Percentiles rank a stretch among this genome's conserved stretches.
These are phyloP conservation scores for Scheffersomyces lignicola DNA, from an alignment of 1,139 yeast species.

Conservation along the genomic window DNA sequence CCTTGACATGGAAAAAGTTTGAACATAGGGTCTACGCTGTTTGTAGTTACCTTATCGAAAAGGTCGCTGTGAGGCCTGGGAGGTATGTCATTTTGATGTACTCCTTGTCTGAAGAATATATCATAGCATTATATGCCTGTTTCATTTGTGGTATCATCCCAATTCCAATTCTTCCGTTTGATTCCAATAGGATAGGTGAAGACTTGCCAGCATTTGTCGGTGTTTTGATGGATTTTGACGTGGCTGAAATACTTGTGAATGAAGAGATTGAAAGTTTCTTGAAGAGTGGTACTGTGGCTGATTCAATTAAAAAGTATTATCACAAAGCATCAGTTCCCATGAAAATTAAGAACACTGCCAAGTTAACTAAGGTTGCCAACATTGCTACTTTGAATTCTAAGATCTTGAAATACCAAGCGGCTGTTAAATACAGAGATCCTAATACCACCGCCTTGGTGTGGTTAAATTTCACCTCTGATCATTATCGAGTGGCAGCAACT, in stretches of 20 bases:
- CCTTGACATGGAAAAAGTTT: conserved; percentile 81
- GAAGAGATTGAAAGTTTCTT: conserved; percentile 70
- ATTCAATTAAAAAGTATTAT: conserved; percentile 58
- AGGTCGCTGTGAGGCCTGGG: conserved; percentile 59
- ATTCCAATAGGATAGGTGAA: conserved; percentile 66
- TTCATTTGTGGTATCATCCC: conserved; percentile 78
- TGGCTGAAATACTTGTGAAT: conserved; percentile 74
- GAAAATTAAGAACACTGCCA: conserved; percentile 65
- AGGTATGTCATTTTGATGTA: conserved; percentile 79
- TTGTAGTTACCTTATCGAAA: conserved; percentile 55
- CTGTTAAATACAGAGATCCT: conserved; percentile 41
- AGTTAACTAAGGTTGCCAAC: conserved; percentile 57
- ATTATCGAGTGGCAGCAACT: conserved; percentile 65
- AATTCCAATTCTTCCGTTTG: conserved; percentile 78
- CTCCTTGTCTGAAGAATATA: conserved; percentile 84
- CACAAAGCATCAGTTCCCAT: conserved; percentile 48
- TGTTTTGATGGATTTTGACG: conserved; percentile 67
- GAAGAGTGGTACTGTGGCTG: conserved; percentile 68
- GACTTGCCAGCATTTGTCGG: conserved; percentile 72
- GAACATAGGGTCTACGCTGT: conserved; percentile 76
- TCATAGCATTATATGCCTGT: conserved; percentile 84
- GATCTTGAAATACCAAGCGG: conserved; percentile 48
- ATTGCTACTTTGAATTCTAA: conserved; percentile 46
- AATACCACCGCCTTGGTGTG: conserved; percentile 57
- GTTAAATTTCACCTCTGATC: conserved; percentile 73